These are phyloP conservation scores for Prinsepia uniflora DNA, from an alignment of 306 rosid species.

Conservation along the genomic window DNA sequence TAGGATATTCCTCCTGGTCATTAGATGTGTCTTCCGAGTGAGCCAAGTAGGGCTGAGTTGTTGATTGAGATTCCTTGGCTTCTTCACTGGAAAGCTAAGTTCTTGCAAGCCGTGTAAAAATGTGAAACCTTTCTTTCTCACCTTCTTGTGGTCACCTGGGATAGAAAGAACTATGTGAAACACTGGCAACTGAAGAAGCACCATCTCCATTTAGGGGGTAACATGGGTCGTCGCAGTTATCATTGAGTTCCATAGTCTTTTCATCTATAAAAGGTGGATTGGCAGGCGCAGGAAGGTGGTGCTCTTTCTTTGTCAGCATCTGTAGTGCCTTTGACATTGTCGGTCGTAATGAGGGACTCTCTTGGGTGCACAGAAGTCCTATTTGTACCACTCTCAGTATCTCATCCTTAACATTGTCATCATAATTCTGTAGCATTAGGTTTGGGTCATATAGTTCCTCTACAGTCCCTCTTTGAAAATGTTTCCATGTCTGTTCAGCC, in stretches of 20 bases:
- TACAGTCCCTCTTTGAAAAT: constrained; percentile 56
- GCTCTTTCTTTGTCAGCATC: constrained; percentile 70
- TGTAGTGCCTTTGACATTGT: constrained; percentile 67
- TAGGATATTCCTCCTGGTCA: neutral
- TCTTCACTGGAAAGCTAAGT: neutral
- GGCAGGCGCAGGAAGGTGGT: constrained; percentile 60
- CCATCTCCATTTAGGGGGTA: constrained; percentile 32
- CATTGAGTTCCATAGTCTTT: constrained; percentile 73
- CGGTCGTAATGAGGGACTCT: constrained; percentile 64
- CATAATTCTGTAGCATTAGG: constrained; percentile 45
- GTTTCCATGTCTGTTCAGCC: constrained; percentile 71
- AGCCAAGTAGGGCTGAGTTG: constrained; percentile 4
- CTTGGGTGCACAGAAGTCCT: constrained; percentile 90
- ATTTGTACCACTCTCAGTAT: constrained; percentile 65
- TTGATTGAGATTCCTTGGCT: neutral
- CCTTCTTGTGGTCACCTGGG: constrained; percentile 46
- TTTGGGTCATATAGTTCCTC: constrained; percentile 68
- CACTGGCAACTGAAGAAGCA: constrained; percentile 53
- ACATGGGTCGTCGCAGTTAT: constrained; percentile 41
- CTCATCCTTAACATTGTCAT: constrained; percentile 33
- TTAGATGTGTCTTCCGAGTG: neutral
- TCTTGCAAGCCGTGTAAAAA: neutral
- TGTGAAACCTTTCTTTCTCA: neutral
- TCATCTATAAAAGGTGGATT: constrained; percentile 90
- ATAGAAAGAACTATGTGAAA: constrained; percentile 65